These are phyloP conservation scores for Aspergillus ibericus DNA, from an alignment of 2,329 filamentous ascomycete species.

Conservation along the genomic window DNA sequence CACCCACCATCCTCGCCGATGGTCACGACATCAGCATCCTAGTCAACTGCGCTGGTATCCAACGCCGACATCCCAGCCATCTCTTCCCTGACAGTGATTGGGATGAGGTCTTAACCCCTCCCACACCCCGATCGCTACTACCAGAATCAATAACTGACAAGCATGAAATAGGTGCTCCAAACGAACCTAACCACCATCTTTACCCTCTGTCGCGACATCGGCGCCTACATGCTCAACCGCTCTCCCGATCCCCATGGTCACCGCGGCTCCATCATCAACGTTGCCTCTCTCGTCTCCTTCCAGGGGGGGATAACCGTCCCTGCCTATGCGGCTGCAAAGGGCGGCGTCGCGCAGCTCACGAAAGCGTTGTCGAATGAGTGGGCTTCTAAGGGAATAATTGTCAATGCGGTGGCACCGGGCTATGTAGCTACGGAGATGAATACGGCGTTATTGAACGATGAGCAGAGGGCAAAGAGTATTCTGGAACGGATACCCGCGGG, in stretches of 20 bases:
- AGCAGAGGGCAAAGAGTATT: conserved; percentile 69
- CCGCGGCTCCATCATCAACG: conserved; percentile 67
- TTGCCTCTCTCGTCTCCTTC: conserved; percentile 76
- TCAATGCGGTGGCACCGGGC: conserved; percentile 50
- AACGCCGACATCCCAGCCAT: conserved; percentile 70
- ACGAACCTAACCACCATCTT: conserved; percentile 82
- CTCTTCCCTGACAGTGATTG: conserved; percentile 72
- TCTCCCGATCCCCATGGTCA: conserved; percentile 27
- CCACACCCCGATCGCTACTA: background rate
- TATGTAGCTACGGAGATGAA: conserved; percentile 98
- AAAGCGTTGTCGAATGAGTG: conserved; percentile 87
- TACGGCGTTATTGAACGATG: conserved; percentile 71
- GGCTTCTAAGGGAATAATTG: conserved; percentile 73
- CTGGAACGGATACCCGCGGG: conserved; percentile 78
- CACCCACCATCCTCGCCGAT: conserved; percentile 29
- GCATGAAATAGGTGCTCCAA: conserved; percentile 63
- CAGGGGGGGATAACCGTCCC: conserved; percentile 86
- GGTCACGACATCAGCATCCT: conserved; percentile 68
- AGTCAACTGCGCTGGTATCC: conserved; percentile 80
- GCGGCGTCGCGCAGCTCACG: conserved; percentile 79
- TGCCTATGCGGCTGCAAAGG: conserved; percentile 83
- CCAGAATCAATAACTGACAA: background rate
- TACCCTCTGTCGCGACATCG: conserved; percentile 41
- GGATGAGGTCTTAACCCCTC: conserved; percentile 51
- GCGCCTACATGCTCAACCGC: conserved; percentile 24